These are phyloP conservation scores for Penicillium sp. DNA, from an alignment of 2,329 filamentous ascomycete genomes.

Conservation along the genomic window DNA sequence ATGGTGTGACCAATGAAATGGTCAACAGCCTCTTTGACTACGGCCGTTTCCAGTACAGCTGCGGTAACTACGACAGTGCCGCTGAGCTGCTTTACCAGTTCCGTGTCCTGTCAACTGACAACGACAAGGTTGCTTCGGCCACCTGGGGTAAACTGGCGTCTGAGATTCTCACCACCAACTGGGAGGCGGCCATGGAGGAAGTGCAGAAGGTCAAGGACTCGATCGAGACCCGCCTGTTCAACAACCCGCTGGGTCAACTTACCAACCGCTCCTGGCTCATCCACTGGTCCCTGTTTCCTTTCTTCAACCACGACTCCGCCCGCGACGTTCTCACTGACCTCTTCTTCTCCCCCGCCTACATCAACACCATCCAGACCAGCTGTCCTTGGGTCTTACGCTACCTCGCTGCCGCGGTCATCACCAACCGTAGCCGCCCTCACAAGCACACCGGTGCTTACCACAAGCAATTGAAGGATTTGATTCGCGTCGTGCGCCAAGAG, in stretches of 20 bases:
- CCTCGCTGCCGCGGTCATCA: conserved; percentile 88
- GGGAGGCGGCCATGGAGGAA: conserved; percentile 90
- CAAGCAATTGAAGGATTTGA: conserved; percentile 96
- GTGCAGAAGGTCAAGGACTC: conserved; percentile 81
- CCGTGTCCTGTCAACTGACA: conserved; percentile 94
- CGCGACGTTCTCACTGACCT: conserved; percentile 89
- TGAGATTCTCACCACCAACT: conserved; percentile 91
- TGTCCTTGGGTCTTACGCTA: conserved; percentile 97
- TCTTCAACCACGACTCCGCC: conserved; percentile 93
- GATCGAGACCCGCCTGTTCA: conserved; percentile 93
- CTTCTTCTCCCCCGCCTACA: conserved; percentile 94
- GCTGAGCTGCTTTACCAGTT: conserved; percentile 95
- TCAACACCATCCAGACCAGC: conserved; percentile 98
- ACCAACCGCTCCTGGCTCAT: conserved; percentile 95
- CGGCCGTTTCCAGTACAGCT: conserved; percentile 96
- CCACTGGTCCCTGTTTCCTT: conserved; percentile 97
- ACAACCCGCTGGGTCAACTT: conserved; percentile 90
- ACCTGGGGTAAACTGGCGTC: conserved; percentile 98
- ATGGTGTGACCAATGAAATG: conserved; percentile 91
- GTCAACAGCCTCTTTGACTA: conserved; percentile 93
- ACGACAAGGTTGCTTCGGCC: conserved; percentile 91
- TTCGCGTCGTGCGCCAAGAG: conserved; percentile 93
- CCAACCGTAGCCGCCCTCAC: conserved; percentile 73
- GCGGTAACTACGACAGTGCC: conserved; percentile 84
- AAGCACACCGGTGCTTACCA: conserved; percentile 78